Evolutionary conservation across 1,284 basidiomycete species (phyloP), one percentile per base, ranked within the genome.

Genomic region (Ceratobasidium sp.): DNA sequence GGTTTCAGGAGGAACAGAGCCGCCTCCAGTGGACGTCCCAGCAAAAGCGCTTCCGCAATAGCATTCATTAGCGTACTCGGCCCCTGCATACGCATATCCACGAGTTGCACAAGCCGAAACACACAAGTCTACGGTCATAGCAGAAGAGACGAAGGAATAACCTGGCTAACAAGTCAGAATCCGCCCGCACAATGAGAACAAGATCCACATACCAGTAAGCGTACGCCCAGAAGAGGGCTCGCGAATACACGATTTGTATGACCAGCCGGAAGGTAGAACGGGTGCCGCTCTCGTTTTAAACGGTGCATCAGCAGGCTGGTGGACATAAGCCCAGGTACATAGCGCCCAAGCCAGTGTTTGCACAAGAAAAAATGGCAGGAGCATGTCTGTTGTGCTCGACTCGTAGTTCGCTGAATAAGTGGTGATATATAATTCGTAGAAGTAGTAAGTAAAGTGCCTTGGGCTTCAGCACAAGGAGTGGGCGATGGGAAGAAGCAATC

Each of bases 21-120:
- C 67, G 3, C 45, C 75, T 42, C 49, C 54, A 15, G 67, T 73
- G 20, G 42, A 56, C 10, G 42, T 15, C 17, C 60, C 42, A 56
- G 71, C 58, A 35, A 77, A 49, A 10, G 65, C n/a, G 49, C 75
- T 80, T 13, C 77, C 79, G 66, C 81, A 81, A 67, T 79, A 82
- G 76, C 81, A 82, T 74, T 82, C 81, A 26, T 71, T 51, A 28
- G 69, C 74, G 45, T 74, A 79, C 39, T 79, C 67, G 53, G 77
- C 77, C 23, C 77, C 79, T 42, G 78, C 78, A 28, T 66, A 68
- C 23, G 58, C 42, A 42, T 71, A 80, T 7, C 77, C 78, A 26
- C 28, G 4, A 11, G 42, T 63, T 11, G 67, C 61, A 49, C 78
- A 79, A 17, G 66, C 61, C 23, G 66, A 49, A 54, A 76, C 53